phyloP scores from a whole-genome alignment of 108 stramenopile species.

The Cyclotella choctawhatcheeana region DNA sequence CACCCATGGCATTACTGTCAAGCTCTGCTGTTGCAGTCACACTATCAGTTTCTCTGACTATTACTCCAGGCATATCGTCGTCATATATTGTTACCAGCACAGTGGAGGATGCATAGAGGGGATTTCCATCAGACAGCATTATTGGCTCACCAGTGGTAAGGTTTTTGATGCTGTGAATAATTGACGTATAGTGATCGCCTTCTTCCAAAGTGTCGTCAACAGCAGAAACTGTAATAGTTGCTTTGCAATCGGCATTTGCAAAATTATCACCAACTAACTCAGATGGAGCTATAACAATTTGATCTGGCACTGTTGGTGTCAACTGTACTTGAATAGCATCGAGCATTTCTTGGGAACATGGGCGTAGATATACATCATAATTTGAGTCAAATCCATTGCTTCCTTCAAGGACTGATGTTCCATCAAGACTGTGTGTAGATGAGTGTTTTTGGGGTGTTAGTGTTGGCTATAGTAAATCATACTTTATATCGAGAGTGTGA shows the following conservation, averaged over 20 bases:
- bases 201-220: conserved; percentile 2
- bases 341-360: conserved; percentile 23
- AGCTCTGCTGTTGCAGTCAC: conserved; percentile 37
- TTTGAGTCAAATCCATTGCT: conserved; percentile 24
- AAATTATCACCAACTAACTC: not conserved
- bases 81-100: conserved; percentile 44
- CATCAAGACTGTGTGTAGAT: not conserved
- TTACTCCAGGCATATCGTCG: conserved; percentile 31
- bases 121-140: no score
- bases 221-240: not conserved
- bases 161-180: no score
- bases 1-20: conserved; percentile 11
- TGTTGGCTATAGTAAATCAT: no score
- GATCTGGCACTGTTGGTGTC: not conserved
- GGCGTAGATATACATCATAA: conserved; percentile 49
- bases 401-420: conserved; percentile 42
- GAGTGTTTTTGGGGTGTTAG: no score
- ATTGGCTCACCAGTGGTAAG: no score
- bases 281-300: not conserved
- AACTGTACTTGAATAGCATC: conserved; percentile 1
- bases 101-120: no score
- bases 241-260: not conserved
- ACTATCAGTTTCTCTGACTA: conserved; percentile 27
- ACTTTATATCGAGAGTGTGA: not conserved
- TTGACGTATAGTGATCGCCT: conserved; percentile 8